Conservation (phyloP, 306 rosid species). For the Canavalia ensiformis region DNA sequence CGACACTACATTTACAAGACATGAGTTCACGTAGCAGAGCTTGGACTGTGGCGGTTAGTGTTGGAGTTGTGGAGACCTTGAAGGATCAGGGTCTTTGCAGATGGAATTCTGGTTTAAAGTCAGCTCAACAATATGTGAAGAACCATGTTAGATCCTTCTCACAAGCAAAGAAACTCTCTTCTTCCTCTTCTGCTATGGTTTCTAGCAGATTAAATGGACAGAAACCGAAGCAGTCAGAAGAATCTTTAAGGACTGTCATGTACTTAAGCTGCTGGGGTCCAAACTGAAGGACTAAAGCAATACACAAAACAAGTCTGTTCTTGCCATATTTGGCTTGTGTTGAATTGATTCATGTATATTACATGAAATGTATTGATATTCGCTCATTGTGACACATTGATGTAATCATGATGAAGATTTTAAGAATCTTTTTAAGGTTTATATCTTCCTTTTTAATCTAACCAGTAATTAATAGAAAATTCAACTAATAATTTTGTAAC, state of each 20-base stretch:
- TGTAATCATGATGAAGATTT: not conserved
- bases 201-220: constrained; percentile 47
- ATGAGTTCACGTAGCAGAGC: constrained; percentile 53
- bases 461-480: not conserved
- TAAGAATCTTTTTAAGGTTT: not conserved
- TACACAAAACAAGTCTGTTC: not conserved
- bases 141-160: constrained; percentile 47
- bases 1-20: not conserved
- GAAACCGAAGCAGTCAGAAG: constrained; percentile 60
- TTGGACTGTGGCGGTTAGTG: constrained; percentile 55
- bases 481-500: no score
- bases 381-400: not conserved
- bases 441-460: not conserved
- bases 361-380: not conserved
- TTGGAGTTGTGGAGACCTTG: constrained; percentile 58
- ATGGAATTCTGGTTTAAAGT: constrained; percentile 56
- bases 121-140: constrained; percentile 52
- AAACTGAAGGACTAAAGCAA: constrained; percentile 20
- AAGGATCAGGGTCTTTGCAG: constrained; percentile 75
- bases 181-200: constrained; percentile 51
- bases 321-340: constrained; percentile 5
- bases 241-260: constrained; percentile 69
- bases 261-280: constrained; percentile 65
- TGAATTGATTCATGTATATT: constrained; percentile 15
- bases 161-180: constrained; percentile 55